A percentile compares a stretch with the other conserved stretches of the same genome.
phyloP scores from a whole-genome alignment of 768 basidiomycete genomes.

The Nidularia pulvinata region DNA sequence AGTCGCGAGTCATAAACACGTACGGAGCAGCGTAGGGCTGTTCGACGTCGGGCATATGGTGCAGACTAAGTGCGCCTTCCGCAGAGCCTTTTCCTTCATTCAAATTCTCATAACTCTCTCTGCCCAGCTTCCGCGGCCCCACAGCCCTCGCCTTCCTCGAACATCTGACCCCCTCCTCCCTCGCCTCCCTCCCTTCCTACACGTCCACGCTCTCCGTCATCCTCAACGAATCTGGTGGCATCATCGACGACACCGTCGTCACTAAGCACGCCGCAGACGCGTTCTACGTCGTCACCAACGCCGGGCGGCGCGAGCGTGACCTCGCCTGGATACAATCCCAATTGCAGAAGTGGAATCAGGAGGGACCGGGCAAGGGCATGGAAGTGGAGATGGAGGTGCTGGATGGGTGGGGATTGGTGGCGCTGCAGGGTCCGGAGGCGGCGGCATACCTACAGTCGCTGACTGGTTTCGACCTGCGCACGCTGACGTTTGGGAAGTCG shows the following conservation, averaged over 20 bases:
- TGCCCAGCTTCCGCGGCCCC: constrained; percentile 74
- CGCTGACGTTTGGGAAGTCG: constrained; percentile 83
- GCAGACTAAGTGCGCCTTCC: constrained; percentile 68
- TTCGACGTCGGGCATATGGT: constrained; percentile 99
- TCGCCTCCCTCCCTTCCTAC: constrained; percentile 66
- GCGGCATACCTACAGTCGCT: constrained; percentile 77
- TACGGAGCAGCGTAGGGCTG: constrained; percentile 78
- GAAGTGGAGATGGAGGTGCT: constrained; percentile 82
- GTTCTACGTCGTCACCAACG: constrained; percentile 97
- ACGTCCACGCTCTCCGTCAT: constrained; percentile 87
- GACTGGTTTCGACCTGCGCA: constrained; percentile 71
- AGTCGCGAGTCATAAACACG: constrained; percentile 93
- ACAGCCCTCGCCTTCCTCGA: constrained; percentile 82
- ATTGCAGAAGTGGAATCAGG: constrained; percentile 78
- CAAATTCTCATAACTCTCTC: not conserved
- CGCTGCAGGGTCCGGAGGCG: constrained; percentile 91
- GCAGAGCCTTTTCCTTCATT: not conserved
- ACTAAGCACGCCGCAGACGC: constrained; percentile 79
- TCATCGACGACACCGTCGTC: constrained; percentile 95
- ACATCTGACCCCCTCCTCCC: constrained; percentile 87
- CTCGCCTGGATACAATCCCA: constrained; percentile 73
- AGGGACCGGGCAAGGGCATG: constrained; percentile 46
- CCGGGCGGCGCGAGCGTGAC: constrained; percentile 82
- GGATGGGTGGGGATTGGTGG: constrained; percentile 85
- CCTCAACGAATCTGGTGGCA: constrained; percentile 88